These are phyloP conservation scores for Cryptococcus amylolentus DNA, from an alignment of 1,284 basidiomycete genomes.

Conservation along the genomic window DNA sequence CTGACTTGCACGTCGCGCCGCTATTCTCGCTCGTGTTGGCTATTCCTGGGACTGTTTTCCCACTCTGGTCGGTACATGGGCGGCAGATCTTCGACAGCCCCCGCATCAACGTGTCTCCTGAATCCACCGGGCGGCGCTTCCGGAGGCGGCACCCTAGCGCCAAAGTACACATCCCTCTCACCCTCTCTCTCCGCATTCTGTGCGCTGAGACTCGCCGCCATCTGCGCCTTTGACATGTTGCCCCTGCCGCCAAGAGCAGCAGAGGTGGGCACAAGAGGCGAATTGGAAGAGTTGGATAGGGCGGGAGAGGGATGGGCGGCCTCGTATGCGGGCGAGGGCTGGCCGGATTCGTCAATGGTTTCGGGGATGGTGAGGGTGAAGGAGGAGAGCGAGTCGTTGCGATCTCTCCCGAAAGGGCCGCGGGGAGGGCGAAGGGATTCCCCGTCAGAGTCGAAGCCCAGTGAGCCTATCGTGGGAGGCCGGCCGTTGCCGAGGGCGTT, in stretches of 20 bases:
- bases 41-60: constrained; percentile 11
- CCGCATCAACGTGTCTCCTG: constrained; percentile 41
- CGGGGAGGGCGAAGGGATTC: constrained; percentile 17
- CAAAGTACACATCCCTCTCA: neutral
- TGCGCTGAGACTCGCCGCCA: constrained; percentile 22
- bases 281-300: constrained; percentile 2
- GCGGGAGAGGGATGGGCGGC: constrained; percentile 11
- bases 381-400: constrained; percentile 11
- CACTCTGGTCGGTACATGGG: constrained; percentile 41
- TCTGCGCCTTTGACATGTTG: constrained; percentile 27
- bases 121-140: constrained; percentile 33
- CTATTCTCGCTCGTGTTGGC: neutral
- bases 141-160: constrained; percentile 14
- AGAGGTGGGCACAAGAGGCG: constrained; percentile 35
- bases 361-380: constrained; percentile 6
- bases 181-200: constrained; percentile 13
- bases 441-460: constrained; percentile 49
- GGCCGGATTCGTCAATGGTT: constrained; percentile 4
- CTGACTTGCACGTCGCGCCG: neutral
- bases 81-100: constrained; percentile 40
- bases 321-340: constrained; percentile 8
- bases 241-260: constrained; percentile 83
- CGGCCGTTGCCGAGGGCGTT: neutral
- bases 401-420: neutral
- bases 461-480: constrained; percentile 3